These are phyloP conservation scores for Whalleya microplaca DNA, from an alignment of 2,329 filamentous ascomycete genomes.

Conservation along the genomic window DNA sequence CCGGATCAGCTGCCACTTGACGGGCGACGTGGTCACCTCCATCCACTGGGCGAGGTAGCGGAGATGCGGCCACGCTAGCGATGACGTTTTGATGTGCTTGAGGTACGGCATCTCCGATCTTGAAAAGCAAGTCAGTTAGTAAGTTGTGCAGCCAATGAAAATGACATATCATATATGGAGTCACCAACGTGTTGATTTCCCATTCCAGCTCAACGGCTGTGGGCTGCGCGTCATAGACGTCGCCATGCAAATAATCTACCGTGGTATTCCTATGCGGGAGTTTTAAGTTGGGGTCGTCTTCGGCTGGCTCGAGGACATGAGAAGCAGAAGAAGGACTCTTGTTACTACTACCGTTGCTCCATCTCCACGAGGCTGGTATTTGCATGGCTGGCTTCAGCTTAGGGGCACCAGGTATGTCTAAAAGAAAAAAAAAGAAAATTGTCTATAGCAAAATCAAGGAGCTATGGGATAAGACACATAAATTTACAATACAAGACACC, in stretches of 20 bases:
- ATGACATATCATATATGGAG: neutral
- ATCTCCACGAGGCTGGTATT: no score
- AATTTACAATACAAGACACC: no score
- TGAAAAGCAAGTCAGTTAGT: constrained; percentile 6
- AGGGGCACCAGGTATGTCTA: no score
- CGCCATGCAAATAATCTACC: constrained; percentile 23
- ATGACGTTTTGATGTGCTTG: constrained; percentile 19
- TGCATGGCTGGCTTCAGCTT: no score
- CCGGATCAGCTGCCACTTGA: constrained; percentile 31
- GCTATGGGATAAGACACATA: no score
- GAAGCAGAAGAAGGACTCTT: no score
- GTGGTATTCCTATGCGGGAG: constrained; percentile 10
- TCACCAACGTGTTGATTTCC: constrained; percentile 20
- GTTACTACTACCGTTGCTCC: no score
- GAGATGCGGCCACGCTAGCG: constrained; percentile 26
- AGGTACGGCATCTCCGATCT: constrained; percentile 24
- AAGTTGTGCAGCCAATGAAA: neutral
- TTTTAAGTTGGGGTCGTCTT: no score
- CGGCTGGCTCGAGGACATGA: no score
- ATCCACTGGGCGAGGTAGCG: constrained; percentile 32
- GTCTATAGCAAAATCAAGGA: no score
- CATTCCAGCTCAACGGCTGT: constrained; percentile 9
- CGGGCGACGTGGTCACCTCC: constrained; percentile 30
- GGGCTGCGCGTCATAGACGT: constrained; percentile 17
- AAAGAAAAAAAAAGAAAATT: no score